Conservation (phyloP, 768 basidiomycete species). For the Leccinum subgranulosum region DNA sequence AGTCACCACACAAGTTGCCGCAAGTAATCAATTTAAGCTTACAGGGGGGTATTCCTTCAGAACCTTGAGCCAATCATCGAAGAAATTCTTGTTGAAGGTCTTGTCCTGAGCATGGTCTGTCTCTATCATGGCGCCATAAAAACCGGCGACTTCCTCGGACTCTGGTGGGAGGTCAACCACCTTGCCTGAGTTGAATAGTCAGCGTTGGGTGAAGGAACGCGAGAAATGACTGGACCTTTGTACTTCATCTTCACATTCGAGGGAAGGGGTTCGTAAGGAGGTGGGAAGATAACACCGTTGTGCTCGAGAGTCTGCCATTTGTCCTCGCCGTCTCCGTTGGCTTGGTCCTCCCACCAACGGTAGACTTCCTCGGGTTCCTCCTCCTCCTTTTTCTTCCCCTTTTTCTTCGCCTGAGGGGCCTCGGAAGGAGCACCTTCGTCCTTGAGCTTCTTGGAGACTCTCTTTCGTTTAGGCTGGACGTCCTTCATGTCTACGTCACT, state of each 20-base stretch:
- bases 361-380: conserved; percentile 66
- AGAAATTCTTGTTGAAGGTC: conserved; percentile 93
- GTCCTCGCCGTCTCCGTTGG: conserved; percentile 67
- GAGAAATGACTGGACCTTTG: conserved; percentile 54
- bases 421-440: conserved; percentile 43
- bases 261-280: conserved; percentile 87
- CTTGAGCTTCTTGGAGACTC: conserved; percentile 50
- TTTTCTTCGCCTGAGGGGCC: conserved; percentile 48
- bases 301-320: conserved; percentile 98
- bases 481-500: conserved; percentile 47
- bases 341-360: conserved; percentile 84
- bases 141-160: conserved; percentile 95
- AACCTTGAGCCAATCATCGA: conserved; percentile 80
- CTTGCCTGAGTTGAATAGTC: conserved; percentile 53
- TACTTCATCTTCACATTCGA: conserved; percentile 89
- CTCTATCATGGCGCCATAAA: conserved; percentile 91
- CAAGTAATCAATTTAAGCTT: conserved; percentile 31
- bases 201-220: conserved; percentile 9
- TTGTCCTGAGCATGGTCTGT: conserved; percentile 88
- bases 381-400: conserved; percentile 57
- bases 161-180: conserved; percentile 74
- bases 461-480: conserved; percentile 41
- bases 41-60: conserved; percentile 84
- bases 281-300: conserved; percentile 93
- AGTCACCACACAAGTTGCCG: conserved; percentile 8